A percentile compares a stretch with the other conserved stretches of the same genome.
Evolutionary conservation across 352 stramenopile species (phyloP).

Genomic region (Globisporangium okanoganense): DNA sequence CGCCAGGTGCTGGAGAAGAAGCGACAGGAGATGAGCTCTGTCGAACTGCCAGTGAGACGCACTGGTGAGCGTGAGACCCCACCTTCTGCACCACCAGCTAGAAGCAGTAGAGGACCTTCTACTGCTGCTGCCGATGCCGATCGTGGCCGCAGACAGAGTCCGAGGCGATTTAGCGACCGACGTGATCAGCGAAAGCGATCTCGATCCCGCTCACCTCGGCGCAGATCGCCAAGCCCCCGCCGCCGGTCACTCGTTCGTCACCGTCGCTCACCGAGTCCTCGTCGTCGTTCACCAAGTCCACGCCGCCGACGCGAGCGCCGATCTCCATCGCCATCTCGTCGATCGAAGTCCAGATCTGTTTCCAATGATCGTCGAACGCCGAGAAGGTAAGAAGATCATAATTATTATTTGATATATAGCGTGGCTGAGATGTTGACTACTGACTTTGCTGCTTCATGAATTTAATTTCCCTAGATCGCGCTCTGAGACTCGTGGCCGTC

Average conservation of each 20-base stretch:
- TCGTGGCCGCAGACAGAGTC: conserved; percentile 4
- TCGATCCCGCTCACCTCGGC: conserved; percentile 4
- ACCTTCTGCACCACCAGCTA: neutral
- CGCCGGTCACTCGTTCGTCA: conserved; percentile 17
- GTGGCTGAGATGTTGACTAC: neutral
- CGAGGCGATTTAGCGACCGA: conserved; percentile 3
- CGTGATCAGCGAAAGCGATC: conserved; percentile 6
- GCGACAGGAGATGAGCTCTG: conserved; percentile 21
- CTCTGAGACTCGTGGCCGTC: conserved; percentile 2
- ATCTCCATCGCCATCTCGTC: conserved; percentile 16
- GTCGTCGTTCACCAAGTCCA: conserved; percentile 8
- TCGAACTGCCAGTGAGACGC: conserved; percentile 3
- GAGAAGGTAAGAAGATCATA: conserved; percentile 2
- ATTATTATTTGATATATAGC: too few species aligned
- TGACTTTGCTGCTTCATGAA: neutral
- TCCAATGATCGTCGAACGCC: conserved; percentile 5
- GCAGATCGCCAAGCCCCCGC: conserved; percentile 18
- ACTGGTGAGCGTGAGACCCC: neutral
- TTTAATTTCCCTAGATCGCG: conserved; percentile 3
- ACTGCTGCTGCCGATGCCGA: neutral
- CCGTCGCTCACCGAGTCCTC: conserved; percentile 9
- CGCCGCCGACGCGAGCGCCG: conserved; percentile 16
- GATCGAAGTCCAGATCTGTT: conserved; percentile 13
- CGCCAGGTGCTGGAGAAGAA: conserved; percentile 58
- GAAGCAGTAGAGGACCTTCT: neutral